Evolutionary conservation across 306 rosid species (phyloP), one percentile per base, ranked within the genome.

Genomic region (Glycine tomentella): DNA sequence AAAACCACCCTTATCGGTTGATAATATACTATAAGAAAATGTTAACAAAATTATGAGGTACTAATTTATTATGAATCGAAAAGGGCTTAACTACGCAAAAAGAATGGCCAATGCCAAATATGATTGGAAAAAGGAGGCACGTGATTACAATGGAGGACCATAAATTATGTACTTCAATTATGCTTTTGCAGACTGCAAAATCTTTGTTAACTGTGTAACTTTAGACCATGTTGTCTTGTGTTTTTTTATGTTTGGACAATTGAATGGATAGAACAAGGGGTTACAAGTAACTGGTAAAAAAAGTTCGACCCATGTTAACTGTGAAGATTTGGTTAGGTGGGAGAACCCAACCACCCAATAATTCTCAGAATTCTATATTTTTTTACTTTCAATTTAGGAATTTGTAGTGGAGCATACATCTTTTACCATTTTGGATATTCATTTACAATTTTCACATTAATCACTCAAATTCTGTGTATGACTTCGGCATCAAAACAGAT

Each of bases 161-260:
- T 67, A 46, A 75, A 75, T 61, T 40, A 79, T 84, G 8, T 76
- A 77, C 75, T 83, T 86, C 13, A 50, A 68, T 45, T 5, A 56
- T 68, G 55, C 40, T 68, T 64, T 64, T 36, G 45, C 70, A 36
- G 70, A 64, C 48, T 25, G 1, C 3, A 36, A 38, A 64, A 64
- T 64, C 70, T 34, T 42, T 64, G 11, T 38, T 3, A 38, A 36
- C 66, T 9, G 66, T 36, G 48, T 64, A 6, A 64, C 70, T 6
- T 64, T 64, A 20, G 70, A 36, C 70, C 49, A 36, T 38, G 48
- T 36, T 64, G 48, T 64, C 20, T 5, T 34, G 10, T 64, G 4
- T 3, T 12, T 64, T 62, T 64, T 33, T 36, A 4, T 61, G 48
- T 64, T 36, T 38, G 8, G 50, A 65, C 25, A 14, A 12, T 38